phyloP scores from a whole-genome alignment of 495 filamentous ascomycete species.

The Chaetomium tenue region DNA sequence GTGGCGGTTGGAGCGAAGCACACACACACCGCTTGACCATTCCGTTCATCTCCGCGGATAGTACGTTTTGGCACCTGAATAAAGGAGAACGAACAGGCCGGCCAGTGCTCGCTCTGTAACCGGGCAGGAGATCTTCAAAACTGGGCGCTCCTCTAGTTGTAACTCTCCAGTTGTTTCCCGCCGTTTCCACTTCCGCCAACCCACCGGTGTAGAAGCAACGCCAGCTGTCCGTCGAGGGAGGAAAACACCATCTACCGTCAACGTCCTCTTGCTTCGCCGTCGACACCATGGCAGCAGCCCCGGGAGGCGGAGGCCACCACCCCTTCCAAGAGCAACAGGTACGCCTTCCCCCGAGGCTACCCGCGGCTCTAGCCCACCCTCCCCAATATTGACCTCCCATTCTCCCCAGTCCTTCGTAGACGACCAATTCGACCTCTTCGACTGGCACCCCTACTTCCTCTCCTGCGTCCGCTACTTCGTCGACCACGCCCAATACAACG shows the following conservation, averaged over 20 bases:
- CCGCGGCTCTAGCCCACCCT: background rate
- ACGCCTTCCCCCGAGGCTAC: constrained; percentile 6
- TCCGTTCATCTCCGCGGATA: background rate
- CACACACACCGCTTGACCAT: background rate
- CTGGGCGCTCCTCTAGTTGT: too few relatives aligned
- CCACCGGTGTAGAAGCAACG: background rate
- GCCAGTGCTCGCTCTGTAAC: too few relatives aligned
- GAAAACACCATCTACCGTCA: background rate
- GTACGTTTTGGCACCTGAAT: too few relatives aligned
- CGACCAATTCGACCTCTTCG: constrained; percentile 73
- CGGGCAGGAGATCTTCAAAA: too few relatives aligned
- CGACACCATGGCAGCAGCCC: constrained; percentile 31
- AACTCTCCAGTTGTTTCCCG: too few relatives aligned
- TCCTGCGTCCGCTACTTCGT: constrained; percentile 91
- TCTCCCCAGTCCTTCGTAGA: constrained; percentile 39
- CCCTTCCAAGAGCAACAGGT: constrained; percentile 37
- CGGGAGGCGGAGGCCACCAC: constrained; percentile 21
- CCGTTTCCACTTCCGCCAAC: background rate
- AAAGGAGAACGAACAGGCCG: background rate
- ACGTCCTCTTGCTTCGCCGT: background rate
- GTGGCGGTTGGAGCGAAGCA: background rate
- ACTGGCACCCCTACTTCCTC: constrained; percentile 92
- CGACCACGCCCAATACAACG: constrained; percentile 84
- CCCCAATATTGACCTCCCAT: constrained; percentile 4
- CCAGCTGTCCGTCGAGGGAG: background rate